These are phyloP conservation scores for Lichtheimia hyalospora DNA, from an alignment of 371 early-diverging fungal genomes.

Conservation along the genomic window DNA sequence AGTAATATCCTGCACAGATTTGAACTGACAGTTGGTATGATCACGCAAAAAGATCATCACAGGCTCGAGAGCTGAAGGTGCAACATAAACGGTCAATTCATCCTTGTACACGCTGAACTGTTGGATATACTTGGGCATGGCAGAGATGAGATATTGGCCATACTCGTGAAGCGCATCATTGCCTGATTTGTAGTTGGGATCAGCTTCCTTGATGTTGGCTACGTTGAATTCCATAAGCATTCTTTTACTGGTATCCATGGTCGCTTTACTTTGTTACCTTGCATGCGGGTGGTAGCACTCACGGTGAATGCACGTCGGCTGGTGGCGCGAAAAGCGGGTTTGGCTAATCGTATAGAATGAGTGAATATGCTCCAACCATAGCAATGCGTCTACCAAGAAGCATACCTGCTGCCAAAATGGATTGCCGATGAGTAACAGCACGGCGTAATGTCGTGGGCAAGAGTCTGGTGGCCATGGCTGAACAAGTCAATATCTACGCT, in stretches of 20 bases:
- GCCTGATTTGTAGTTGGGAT: conserved; percentile 51
- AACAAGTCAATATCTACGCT: not conserved
- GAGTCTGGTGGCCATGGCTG: conserved; percentile 40
- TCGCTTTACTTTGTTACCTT: conserved; percentile 26
- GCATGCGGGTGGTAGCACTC: conserved; percentile 14
- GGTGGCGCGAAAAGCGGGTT: conserved; percentile 17
- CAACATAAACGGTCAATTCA: conserved; percentile 89
- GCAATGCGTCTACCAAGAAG: too few relatives aligned
- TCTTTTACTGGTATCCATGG: too few relatives aligned
- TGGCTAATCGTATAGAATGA: conserved; percentile 4
- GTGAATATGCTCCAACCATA: too few relatives aligned
- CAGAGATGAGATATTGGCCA: conserved; percentile 85
- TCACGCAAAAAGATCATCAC: conserved; percentile 90
- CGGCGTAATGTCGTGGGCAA: conserved; percentile 32
- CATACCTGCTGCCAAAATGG: conserved; percentile 28
- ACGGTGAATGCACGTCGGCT: conserved; percentile 34
- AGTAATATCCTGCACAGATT: conserved; percentile 85
- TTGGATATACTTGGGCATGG: conserved; percentile 94
- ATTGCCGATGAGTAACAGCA: conserved; percentile 24
- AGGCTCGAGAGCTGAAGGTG: conserved; percentile 78
- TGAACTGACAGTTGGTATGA: conserved; percentile 91
- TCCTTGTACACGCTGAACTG: conserved; percentile 97
- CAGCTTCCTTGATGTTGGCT: conserved; percentile 21
- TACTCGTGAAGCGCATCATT: conserved; percentile 75
- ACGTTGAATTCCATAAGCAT: not conserved